Evolutionary conservation across 2,329 filamentous ascomycete genomes (phyloP).

Genomic region (Tolypocladium endophyticum): DNA sequence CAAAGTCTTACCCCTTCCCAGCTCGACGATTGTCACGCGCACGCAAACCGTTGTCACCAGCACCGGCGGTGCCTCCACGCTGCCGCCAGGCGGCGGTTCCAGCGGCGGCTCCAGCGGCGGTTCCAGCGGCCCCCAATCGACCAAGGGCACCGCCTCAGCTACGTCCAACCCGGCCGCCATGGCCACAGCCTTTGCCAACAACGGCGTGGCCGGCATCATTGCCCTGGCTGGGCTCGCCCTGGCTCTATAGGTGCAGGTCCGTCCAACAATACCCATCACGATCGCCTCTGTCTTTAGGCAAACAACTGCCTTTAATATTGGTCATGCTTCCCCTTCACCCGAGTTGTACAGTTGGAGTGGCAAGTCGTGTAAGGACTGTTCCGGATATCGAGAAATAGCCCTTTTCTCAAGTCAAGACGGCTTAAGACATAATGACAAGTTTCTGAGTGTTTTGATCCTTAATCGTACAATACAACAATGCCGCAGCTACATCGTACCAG

Average conservation of each 20-base stretch:
- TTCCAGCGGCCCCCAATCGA: background rate
- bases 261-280: background rate
- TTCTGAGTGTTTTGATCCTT: constrained; percentile 1
- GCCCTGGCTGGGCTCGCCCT: constrained; percentile 11
- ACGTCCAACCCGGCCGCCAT: constrained; percentile 11
- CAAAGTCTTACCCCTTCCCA: background rate
- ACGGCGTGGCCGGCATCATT: constrained; percentile 8
- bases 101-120: background rate
- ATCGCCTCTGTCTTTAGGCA: too few species aligned
- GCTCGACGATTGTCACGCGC: background rate
- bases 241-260: constrained; percentile 3
- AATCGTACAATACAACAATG: constrained; percentile 9
- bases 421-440: background rate
- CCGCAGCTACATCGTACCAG: constrained; percentile 5
- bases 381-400: background rate
- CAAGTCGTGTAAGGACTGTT: background rate
- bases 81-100: background rate
- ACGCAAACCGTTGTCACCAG: background rate
- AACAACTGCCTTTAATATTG: too few species aligned
- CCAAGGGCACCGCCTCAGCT: background rate
- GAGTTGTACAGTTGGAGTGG: background rate
- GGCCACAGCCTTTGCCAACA: constrained; percentile 9
- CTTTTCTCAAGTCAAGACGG: background rate
- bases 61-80: background rate
- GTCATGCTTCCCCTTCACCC: background rate